These are phyloP conservation scores for Dicorynia guianensis DNA, from an alignment of 306 rosid species.

Conservation along the genomic window DNA sequence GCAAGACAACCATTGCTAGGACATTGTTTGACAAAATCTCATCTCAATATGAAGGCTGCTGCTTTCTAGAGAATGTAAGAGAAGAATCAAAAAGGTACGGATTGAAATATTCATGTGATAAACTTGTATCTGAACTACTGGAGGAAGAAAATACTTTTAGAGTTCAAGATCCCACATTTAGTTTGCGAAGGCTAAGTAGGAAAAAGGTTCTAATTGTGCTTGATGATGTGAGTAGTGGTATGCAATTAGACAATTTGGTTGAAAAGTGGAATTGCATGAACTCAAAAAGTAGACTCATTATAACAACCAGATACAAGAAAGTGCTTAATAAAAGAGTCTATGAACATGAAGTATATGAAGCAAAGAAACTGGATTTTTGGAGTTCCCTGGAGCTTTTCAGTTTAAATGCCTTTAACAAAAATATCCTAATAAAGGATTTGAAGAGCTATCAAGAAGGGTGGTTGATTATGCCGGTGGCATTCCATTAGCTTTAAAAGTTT, in stretches of 20 bases:
- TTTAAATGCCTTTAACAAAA: not conserved
- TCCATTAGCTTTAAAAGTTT: constrained; percentile 30
- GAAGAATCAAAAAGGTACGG: not conserved
- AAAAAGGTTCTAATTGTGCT: not conserved
- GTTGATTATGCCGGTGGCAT: not conserved
- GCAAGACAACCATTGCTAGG: not conserved
- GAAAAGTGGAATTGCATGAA: too few relatives aligned
- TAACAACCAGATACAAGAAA: too few relatives aligned
- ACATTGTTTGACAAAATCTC: too few relatives aligned
- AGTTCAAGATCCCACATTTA: not conserved
- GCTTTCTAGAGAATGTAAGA: not conserved
- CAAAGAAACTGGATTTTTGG: too few relatives aligned
- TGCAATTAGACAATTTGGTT: too few relatives aligned
- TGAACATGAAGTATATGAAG: too few relatives aligned
- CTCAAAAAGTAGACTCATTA: too few relatives aligned
- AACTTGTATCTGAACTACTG: not conserved
- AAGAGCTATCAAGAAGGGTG: not conserved
- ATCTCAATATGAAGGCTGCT: not conserved
- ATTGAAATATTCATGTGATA: not conserved
- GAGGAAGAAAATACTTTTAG: not conserved
- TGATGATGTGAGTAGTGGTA: too few relatives aligned
- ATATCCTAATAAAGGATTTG: not conserved
- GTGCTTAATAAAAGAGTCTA: too few relatives aligned
- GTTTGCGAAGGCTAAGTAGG: not conserved
- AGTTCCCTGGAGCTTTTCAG: not conserved